Conservation (phyloP, 164 flowering plant species). For the Paratinospora sagittata region DNA sequence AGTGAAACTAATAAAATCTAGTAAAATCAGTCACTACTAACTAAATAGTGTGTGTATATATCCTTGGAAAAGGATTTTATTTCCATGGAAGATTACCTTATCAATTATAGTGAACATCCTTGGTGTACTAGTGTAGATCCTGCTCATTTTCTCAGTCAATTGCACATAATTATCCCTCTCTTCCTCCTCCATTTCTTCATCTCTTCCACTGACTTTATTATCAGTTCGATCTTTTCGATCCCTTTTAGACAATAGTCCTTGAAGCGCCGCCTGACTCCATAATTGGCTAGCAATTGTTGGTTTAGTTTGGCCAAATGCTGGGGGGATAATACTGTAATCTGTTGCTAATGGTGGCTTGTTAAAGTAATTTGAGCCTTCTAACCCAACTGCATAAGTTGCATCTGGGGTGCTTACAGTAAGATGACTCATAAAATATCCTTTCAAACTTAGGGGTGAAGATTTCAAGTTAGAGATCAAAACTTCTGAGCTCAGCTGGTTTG, state of each 20-base stretch:
- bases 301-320: conserved; percentile 26
- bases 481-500: conserved; percentile 49
- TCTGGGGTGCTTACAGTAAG: conserved; percentile 80
- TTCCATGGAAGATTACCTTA: conserved; percentile 40
- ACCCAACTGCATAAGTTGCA: conserved; percentile 69
- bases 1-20: background rate
- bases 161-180: conserved; percentile 55
- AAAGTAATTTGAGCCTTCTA: conserved; percentile 62
- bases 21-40: background rate
- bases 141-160: conserved; percentile 59
- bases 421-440: conserved; percentile 60
- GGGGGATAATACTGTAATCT: conserved; percentile 51
- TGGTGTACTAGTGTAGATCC: conserved; percentile 72
- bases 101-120: conserved; percentile 53
- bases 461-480: conserved; percentile 40
- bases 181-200: conserved; percentile 39
- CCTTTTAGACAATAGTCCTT: conserved; percentile 27
- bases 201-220: conserved; percentile 8
- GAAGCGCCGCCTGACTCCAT: conserved; percentile 18
- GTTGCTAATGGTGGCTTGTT: conserved; percentile 41
- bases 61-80: too few species aligned
- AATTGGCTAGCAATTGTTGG: conserved; percentile 13
- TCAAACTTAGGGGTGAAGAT: conserved; percentile 34
- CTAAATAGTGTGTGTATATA: too few species aligned
- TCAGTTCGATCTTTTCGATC: conserved; percentile 13